These are phyloP conservation scores for Alternaria consortialis DNA, from an alignment of 2,329 filamentous ascomycete species.

Conservation along the genomic window DNA sequence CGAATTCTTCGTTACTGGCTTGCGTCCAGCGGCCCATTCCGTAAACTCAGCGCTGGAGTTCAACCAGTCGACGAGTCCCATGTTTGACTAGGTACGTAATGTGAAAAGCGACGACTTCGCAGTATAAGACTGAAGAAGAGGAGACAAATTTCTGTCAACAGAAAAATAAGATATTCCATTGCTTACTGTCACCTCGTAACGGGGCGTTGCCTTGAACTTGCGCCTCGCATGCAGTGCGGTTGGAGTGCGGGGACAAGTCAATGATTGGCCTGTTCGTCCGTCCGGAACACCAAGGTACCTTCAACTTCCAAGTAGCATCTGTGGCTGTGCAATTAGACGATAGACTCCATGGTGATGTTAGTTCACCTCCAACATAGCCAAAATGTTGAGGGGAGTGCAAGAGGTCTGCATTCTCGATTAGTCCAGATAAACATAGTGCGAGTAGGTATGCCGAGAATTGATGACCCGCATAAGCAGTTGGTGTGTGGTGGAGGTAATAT, in stretches of 20 bases:
- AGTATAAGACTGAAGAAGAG: not conserved
- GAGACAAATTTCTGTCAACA: not conserved
- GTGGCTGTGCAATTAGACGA: not conserved
- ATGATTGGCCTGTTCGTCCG: not conserved
- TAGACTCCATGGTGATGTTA: not conserved
- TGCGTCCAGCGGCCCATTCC: constrained; percentile 18
- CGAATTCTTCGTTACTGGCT: constrained; percentile 22
- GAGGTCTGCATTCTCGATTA: not conserved
- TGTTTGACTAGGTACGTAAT: not conserved
- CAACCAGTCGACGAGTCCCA: constrained; percentile 8
- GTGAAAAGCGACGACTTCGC: not conserved
- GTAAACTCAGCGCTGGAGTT: constrained; percentile 17
- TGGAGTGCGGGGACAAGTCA: not conserved
- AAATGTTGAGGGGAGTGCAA: not conserved
- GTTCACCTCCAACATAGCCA: not conserved
- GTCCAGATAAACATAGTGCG: not conserved
- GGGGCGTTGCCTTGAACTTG: not conserved
- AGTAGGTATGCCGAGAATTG: not conserved
- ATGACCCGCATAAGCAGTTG: not conserved
- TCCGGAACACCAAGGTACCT: not conserved
- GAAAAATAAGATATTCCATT: not conserved
- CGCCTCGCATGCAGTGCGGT: not conserved
- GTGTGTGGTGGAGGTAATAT: constrained; percentile 2
- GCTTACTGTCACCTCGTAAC: not conserved
- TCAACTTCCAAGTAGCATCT: not conserved